phyloP scores from a whole-genome alignment of 169 alveolate genomes.

The Plasmodium blacklocki region DNA sequence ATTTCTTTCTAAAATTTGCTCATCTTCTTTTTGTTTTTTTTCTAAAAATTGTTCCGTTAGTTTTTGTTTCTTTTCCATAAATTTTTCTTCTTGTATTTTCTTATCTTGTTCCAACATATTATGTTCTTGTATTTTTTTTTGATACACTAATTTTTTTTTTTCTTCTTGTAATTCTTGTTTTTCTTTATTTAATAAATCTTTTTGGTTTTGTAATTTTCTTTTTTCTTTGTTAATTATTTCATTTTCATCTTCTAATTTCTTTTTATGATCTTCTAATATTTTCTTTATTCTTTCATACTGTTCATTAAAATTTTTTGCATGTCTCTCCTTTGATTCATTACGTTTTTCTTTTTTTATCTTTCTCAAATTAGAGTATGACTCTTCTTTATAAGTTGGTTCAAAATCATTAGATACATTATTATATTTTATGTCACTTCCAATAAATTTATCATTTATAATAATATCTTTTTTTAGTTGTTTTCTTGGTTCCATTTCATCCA shows the following conservation, averaged over 20 bases:
- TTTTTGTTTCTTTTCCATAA: slow-evolving; percentile 4
- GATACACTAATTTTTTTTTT: neutral
- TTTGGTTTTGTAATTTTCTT: neutral
- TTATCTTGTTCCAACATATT: neutral
- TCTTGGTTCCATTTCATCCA: too few species aligned
- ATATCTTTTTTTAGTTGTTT: too few species aligned
- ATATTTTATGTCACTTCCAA: neutral
- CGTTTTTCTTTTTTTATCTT: neutral
- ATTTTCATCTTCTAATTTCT: neutral
- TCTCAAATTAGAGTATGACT: neutral
- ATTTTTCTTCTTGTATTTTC: slow-evolving; percentile 4
- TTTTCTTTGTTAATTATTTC: slow-evolving; percentile 3
- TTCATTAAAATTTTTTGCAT: neutral
- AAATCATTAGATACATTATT: neutral
- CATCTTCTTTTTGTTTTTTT: neutral
- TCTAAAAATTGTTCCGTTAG: neutral
- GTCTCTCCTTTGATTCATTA: neutral
- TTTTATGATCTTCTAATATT: neutral
- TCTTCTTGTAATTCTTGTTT: slow-evolving; percentile 9
- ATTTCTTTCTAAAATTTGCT: neutral
- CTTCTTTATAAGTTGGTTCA: neutral
- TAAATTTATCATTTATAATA: too few species aligned
- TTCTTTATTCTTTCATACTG: neutral
- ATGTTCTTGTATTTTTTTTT: neutral
- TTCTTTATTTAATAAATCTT: neutral